Base-by-base conservation (phyloP, 2,329 filamentous ascomycete species). In the Cladosporium velox region DNA sequence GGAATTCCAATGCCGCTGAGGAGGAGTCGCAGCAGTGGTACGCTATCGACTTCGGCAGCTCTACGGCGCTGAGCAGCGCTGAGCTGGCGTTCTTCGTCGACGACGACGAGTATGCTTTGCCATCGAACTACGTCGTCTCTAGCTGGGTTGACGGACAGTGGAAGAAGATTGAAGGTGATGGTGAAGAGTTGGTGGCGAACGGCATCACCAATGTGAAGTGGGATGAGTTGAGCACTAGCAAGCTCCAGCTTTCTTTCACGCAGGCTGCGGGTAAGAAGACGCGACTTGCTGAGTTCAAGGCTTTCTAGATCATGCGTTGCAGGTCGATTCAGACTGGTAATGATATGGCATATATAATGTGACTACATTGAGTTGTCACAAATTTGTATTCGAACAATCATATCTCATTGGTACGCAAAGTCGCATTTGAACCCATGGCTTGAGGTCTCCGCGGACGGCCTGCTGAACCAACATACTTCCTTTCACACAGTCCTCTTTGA, bases 241-340 rank as follows among this genome's bases (percentile, higher is more conserved):
- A 73, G 59, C 69, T 78, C 7, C 74, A 77, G 54, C 65, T 79
- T 5, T 66, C 72, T 1, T 80, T 79, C 35, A 74, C 69, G 24
- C 77, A 78, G 10, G 68, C 73, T 57, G 67, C 68, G 21, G 77
- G 73, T 0, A 71, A 69, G 63, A 76, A 72, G 64, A 77, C 76
- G 4, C 71, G 79, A 41, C 60, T 80, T 15, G 77, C 77, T 1
- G 79, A 80, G 66, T 78, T 79, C 52, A 80, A 80, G 69, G 72
- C 79, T 0, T 80, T 64, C 51, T 64, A 55, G 52, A 18, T 6
- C 3, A n/a, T 11, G 51, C 12, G 7, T 4, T 54, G 11, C 3
- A 18, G 1, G 26, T 5, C 1, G 4, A 30, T 3, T 7, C 21
- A 15, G 49, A 28, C 24, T 30, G 4, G 26, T 8, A 18, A 1